A percentile compares a stretch with the other conserved stretches of the same genome.
These are phyloP conservation scores for Wickerhamiella pararugosa DNA, from an alignment of 1,139 yeast species.

Conservation along the genomic window DNA sequence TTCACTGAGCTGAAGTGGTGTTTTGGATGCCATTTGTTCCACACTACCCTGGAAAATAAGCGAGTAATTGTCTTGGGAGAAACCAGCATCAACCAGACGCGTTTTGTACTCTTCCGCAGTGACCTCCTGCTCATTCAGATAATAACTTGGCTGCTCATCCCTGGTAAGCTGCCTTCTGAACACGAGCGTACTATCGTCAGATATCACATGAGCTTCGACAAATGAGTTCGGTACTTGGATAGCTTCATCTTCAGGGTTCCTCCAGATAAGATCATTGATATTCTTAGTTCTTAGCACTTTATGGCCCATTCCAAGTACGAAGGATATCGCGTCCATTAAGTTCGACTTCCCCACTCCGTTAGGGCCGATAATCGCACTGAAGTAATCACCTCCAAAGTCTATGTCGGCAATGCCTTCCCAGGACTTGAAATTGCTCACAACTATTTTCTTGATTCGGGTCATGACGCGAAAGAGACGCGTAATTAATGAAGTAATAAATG, in stretches of 20 bases:
- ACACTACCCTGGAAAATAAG: conserved; percentile 95
- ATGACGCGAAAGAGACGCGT: conserved; percentile 1
- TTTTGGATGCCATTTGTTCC: conserved; percentile 82
- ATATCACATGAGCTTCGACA: conserved; percentile 34
- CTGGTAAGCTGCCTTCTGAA: conserved; percentile 8
- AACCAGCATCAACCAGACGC: conserved; percentile 57
- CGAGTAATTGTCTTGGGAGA: conserved; percentile 82
- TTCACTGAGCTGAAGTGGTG: conserved; percentile 57
- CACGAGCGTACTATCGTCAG: conserved; percentile 29
- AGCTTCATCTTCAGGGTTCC: conserved; percentile 37
- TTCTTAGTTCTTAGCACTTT: conserved; percentile 62
- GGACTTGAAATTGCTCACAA: conserved; percentile 77
- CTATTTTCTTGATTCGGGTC: conserved; percentile 26
- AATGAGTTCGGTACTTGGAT: conserved; percentile 19
- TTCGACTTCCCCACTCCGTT: conserved; percentile 97
- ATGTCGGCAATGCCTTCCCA: conserved; percentile 62
- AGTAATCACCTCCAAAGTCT: conserved; percentile 61
- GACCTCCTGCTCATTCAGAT: conserved; percentile 45
- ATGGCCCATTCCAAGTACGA: conserved; percentile 78
- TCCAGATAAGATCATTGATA: conserved; percentile 61
- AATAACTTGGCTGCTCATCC: neutral
- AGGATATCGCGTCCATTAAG: conserved; percentile 90
- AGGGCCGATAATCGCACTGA: conserved; percentile 91
- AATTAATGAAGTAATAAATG: no score
- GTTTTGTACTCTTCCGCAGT: conserved; percentile 51